A percentile compares a stretch with the other conserved stretches of the same genome.
These are phyloP conservation scores for Cicer cuneatum DNA, from an alignment of 306 rosid genomes.

Conservation along the genomic window DNA sequence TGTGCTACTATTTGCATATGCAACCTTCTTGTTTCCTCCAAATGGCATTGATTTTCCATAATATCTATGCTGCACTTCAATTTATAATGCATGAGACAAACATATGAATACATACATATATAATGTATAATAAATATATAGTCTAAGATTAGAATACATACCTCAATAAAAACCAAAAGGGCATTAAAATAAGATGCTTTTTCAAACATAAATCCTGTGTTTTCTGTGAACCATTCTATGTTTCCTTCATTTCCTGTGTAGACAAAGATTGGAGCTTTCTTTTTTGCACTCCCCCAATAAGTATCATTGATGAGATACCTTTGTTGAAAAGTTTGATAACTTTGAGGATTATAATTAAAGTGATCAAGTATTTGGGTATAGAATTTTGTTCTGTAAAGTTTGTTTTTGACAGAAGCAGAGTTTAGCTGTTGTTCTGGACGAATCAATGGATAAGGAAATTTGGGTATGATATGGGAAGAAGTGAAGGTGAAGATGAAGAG, in stretches of 20 bases:
- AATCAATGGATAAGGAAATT: conserved; percentile 57
- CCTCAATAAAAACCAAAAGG: conserved; percentile 90
- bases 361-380: conserved; percentile 92
- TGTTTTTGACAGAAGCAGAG: conserved; percentile 42
- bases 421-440: conserved; percentile 47
- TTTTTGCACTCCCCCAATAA: conserved; percentile 78
- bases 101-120: not conserved
- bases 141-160: conserved; percentile 10
- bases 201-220: conserved; percentile 78
- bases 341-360: conserved; percentile 73
- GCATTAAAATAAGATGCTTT: conserved; percentile 75
- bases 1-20: conserved; percentile 58
- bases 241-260: conserved; percentile 95
- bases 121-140: too few species aligned
- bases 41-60: conserved; percentile 88
- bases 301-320: conserved; percentile 79
- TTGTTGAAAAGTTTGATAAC: conserved; percentile 74
- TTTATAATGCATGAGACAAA: conserved; percentile 5
- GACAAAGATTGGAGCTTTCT: conserved; percentile 80
- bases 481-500: conserved; percentile 33
- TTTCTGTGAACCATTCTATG: conserved; percentile 83
- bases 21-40: conserved; percentile 62
- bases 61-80: conserved; percentile 73
- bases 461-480: conserved; percentile 44
- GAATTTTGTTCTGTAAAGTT: conserved; percentile 58